Evolutionary conservation across 768 basidiomycete species (phyloP).

Genomic region (Asterophora lycoperdoides): DNA sequence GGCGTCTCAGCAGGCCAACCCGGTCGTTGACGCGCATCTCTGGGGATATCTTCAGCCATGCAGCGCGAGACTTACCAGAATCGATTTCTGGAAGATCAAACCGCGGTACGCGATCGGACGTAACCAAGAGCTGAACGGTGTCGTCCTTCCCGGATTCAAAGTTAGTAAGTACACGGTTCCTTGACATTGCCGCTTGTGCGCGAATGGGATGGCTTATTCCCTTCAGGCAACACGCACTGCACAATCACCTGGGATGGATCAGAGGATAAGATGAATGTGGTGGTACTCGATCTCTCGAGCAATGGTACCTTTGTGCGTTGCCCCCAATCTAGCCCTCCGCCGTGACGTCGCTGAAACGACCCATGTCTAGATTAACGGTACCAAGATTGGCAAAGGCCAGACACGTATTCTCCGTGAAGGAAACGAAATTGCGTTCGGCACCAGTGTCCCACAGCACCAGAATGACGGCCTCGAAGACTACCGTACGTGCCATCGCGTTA

Average conservation of each 20-base stretch:
- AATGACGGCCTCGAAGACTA: conserved; percentile 62
- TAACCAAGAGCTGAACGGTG: conserved; percentile 39
- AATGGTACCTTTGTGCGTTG: conserved; percentile 69
- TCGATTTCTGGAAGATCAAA: conserved; percentile 58
- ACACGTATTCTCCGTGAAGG: conserved; percentile 66
- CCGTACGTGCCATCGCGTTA: conserved; percentile 41
- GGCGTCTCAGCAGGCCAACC: conserved; percentile 31
- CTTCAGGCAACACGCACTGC: conserved; percentile 56
- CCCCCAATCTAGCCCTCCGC: neutral
- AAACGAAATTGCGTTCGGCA: conserved; percentile 86
- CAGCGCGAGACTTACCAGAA: conserved; percentile 42
- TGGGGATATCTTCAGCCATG: conserved; percentile 76
- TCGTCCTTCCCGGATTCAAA: conserved; percentile 65
- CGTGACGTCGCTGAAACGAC: neutral
- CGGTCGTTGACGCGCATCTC: conserved; percentile 38
- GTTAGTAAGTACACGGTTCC: conserved; percentile 54
- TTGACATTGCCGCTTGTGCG: neutral
- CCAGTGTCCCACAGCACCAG: conserved; percentile 39
- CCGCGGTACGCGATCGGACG: conserved; percentile 54
- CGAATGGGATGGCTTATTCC: conserved; percentile 4
- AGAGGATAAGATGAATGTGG: conserved; percentile 39
- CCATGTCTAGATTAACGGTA: conserved; percentile 56
- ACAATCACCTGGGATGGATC: conserved; percentile 56
- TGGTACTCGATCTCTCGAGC: conserved; percentile 55
- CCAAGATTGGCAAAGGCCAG: conserved; percentile 54